Evolutionary conservation across 2,329 filamentous ascomycete species (phyloP), one percentile per base, ranked within the genome.

Genomic region (Bisporella sp.): DNA sequence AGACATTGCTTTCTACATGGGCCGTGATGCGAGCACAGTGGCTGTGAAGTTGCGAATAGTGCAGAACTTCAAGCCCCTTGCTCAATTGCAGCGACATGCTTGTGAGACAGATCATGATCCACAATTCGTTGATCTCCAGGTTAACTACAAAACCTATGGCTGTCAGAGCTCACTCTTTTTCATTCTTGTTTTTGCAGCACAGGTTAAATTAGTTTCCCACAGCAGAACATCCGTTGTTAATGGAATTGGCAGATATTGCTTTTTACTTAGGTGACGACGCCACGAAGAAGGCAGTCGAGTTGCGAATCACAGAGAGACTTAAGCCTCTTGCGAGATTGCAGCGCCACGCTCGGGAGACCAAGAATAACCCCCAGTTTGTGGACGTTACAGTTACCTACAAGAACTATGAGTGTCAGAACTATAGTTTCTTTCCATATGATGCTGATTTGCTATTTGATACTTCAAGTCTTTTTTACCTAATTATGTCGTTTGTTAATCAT

Each of bases 321-420:
- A 80, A 78, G 63, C 70, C 70, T 33, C 70, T 79, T 28, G 77
- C 73, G 43, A 71, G 76, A 35, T 65, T 64, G 1, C 72, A 82
- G 39, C 66, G 71, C 40, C 60, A 67, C 2, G 72, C 74, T 5
- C 70, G 72, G 11, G 66, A 65, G n/a, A 63, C 64, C 0, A 75
- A 73, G 32, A 70, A 9, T n/a, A n/a, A 37, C n/a, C 35, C 35
- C 8, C n/a, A 8, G n/a, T 8, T 8, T 37, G 35, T 37, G 8
- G 8, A 37, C 4, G 8, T 37, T 8, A n/a, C 35, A n/a, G 35
- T 37, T n/a, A 37, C 8, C 35, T 9, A 37, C n/a, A 37, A 37
- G 35, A 37, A 37, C n/a, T 37, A 37, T n/a, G 8, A 37, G 8
- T 37, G 35, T 37, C 35, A 37, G 35, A 37, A 37, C 8, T n/a